Evolutionary conservation across 805 yeast species (phyloP), one percentile per base, ranked within the genome.

Genomic region (Zygosaccharomyces siamensis): DNA sequence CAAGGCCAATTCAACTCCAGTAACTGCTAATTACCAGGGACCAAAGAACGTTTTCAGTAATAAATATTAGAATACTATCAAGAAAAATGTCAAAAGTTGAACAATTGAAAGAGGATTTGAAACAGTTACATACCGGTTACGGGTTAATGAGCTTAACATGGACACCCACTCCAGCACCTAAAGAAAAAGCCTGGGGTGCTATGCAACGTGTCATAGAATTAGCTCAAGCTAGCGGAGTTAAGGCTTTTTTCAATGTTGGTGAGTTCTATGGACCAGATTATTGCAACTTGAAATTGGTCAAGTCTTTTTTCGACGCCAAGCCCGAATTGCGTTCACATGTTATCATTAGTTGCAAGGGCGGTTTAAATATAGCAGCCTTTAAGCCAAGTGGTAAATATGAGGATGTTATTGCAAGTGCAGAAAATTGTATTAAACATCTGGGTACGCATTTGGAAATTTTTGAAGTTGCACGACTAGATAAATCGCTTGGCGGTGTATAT

Each of bases 71-170:
- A 5, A 26, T 6, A 28, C 7, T 4, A 23, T 6, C 24, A 20
- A 10, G 6, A 43, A 33, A 18, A 51, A 59, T 59, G 59, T 53
- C 64, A 6, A 46, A 47, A 16, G 62, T 57, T 12, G n/a, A 41
- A 28, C 49, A 59, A 36, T 49, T 61, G 39, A 59, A 46, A 37
- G 38, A 51, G 37, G 62, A 55, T 3, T 38, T 62, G 39, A 24
- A 40, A 2, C 49, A 52, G 14, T 39, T 61, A 14, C 43, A 47
- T 16, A 57, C 62, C 40, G 96, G 96, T 39, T 80, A 77, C 56
- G 96, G 97, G 39, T 74, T 88, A 53, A 87, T 89, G 96, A 78
- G 84, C 48, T 73, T 86, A 63, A 86, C 96, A 1, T 80, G 86
- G 87, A 73, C 75, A 35, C 77, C 83, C 0, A 63, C 58, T 0